A percentile compares a stretch with the other conserved stretches of the same genome.
These are phyloP conservation scores for Chlamydomonas sphaeroides DNA, from an alignment of 139 green algal species.

Conservation along the genomic window DNA sequence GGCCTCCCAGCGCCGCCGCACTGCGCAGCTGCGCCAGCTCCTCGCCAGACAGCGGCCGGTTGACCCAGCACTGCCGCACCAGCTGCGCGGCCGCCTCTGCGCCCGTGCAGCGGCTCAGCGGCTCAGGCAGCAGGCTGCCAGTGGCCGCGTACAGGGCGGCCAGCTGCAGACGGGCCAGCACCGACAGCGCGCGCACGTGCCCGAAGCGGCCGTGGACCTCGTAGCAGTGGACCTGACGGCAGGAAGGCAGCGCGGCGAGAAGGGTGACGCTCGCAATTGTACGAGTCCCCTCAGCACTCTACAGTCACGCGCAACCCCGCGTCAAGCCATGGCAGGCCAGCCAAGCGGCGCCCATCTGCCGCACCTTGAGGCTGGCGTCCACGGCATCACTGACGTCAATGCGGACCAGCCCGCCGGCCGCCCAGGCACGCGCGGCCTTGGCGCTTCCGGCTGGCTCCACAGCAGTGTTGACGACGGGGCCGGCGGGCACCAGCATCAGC, in stretches of 20 bases:
- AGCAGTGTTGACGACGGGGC: neutral
- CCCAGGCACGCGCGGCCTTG: no score
- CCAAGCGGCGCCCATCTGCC: neutral
- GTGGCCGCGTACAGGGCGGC: constrained; percentile 67
- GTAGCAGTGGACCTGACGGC: constrained; percentile 51
- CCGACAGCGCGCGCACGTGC: constrained; percentile 43
- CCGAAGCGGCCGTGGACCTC: constrained; percentile 52
- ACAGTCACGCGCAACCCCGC: no score
- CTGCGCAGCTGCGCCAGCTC: constrained; percentile 43
- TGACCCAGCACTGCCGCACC: constrained; percentile 53
- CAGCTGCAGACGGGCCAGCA: constrained; percentile 62
- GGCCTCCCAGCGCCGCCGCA: neutral
- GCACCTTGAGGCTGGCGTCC: constrained; percentile 16
- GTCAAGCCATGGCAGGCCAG: neutral
- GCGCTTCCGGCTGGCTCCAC: no score
- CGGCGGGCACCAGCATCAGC: constrained; percentile 47
- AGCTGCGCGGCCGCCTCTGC: constrained; percentile 56
- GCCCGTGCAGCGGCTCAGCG: constrained; percentile 43
- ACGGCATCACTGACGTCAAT: no score
- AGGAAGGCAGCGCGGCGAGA: neutral
- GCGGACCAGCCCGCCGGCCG: no score
- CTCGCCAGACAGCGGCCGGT: constrained; percentile 40
- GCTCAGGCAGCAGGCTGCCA: constrained; percentile 59
- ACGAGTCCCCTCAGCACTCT: no score
- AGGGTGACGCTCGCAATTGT: no score